Base-by-base conservation (phyloP, 352 stramenopile species). In the Pythium aphanidermatum region DNA sequence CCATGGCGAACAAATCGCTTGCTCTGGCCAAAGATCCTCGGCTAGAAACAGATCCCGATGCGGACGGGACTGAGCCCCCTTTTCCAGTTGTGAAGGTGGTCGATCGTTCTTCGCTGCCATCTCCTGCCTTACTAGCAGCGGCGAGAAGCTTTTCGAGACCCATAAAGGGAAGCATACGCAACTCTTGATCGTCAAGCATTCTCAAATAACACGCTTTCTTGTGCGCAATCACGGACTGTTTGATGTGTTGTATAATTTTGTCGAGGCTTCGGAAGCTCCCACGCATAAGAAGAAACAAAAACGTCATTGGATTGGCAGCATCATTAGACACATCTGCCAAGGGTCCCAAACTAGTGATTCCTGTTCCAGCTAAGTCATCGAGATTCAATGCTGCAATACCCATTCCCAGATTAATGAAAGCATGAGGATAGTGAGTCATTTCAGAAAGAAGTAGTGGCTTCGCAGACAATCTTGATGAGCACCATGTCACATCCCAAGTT, bases 151-250 rank as follows among this genome's bases (percentile, higher is more conserved):
- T 55, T 16, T 51, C 55, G n/a, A 90, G 55, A n/a, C 60, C 54
- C 13, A 90, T 25, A 24, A 82, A 66, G 6, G 79, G 70, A 26
- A 89, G 55, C 13, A 40, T 65, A 38, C 37, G 59, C 21, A 89
- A 39, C n/a, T 61, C 46, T 12, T 64, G 55, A 28, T 79, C 65
- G 13, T 88, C 63, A 11, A 65, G 45, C 83, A 92, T 92, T 35
- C 68, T 70, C 20, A 92, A 24, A 52, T 90, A 94, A 31, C 77
- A 90, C 11, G 55, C 66, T 60, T 89, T 76, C 47, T 92, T 72
- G 34, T 92, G 74, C 29, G 75, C 63, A 14, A 68, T n/a, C 32
- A 94, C 71, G 25, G 64, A 68, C 2, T 51, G 34, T 34, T 76
- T 68, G 31, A 92, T 62, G 29, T 89, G 58, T 21, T 78, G 58